A percentile compares a stretch with the other conserved stretches of the same genome.
phyloP scores from a whole-genome alignment of 2,329 filamentous ascomycete genomes.

The Penicillium sp. region DNA sequence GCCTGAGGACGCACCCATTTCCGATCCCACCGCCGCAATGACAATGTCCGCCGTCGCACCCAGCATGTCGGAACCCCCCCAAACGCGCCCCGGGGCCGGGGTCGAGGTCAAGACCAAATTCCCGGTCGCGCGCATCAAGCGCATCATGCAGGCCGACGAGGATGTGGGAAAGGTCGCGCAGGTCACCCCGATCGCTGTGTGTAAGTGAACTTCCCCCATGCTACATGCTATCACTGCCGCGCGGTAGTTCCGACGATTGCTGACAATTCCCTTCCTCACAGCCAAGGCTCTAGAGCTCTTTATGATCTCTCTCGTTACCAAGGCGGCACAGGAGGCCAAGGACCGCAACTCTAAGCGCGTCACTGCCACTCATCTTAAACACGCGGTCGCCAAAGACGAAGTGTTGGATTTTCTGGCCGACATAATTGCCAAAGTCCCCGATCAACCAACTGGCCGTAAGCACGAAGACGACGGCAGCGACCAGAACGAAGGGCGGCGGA shows the following conservation, averaged over 20 bases:
- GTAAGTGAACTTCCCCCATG: conserved; percentile 44
- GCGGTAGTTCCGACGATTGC: no score
- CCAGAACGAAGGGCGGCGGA: conserved; percentile 49
- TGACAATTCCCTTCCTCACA: conserved; percentile 27
- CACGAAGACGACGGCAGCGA: conserved; percentile 48
- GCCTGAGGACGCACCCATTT: conserved; percentile 29
- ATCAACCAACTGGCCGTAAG: conserved; percentile 51
- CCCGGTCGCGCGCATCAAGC: conserved; percentile 93
- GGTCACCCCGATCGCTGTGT: conserved; percentile 91
- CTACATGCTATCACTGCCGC: background rate
- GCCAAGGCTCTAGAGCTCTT: conserved; percentile 95
- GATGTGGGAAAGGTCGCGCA: conserved; percentile 98
- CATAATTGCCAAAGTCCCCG: conserved; percentile 80
- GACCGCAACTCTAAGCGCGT: conserved; percentile 84
- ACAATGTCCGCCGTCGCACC: no score
- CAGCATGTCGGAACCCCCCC: conserved; percentile 18
- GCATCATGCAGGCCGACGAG: conserved; percentile 98
- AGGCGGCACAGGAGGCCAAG: conserved; percentile 79
- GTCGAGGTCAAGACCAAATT: conserved; percentile 91
- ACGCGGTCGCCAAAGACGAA: conserved; percentile 80
- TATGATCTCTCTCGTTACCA: conserved; percentile 90
- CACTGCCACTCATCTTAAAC: conserved; percentile 85
- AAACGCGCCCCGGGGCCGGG: conserved; percentile 46
- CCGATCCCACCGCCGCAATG: conserved; percentile 19
- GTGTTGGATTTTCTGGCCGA: conserved; percentile 93